Conservation (phyloP, 805 yeast genomes). For the Saccharomycopsis lassenensis region DNA sequence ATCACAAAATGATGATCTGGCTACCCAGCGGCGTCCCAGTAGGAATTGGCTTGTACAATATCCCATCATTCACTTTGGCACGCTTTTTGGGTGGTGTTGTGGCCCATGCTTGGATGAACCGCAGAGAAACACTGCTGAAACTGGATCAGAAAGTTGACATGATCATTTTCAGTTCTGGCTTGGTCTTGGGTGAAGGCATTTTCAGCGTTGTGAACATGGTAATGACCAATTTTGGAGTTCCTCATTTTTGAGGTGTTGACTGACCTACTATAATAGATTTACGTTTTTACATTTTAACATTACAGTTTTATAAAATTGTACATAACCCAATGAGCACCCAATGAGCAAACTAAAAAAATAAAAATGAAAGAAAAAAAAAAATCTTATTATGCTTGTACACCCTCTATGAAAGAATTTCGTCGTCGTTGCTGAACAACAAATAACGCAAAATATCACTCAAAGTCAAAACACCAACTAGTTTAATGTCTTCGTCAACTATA, state of each 20-base stretch:
- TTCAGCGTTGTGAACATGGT: conserved; percentile 76
- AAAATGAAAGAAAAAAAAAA: not conserved
- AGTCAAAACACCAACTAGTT: conserved; percentile 73
- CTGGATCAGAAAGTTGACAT: conserved; percentile 51
- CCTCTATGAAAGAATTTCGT: conserved; percentile 2
- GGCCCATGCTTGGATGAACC: conserved; percentile 46
- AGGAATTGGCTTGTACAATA: conserved; percentile 90
- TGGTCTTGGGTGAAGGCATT: conserved; percentile 89
- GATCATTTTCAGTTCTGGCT: conserved; percentile 85
- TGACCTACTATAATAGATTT: not conserved
- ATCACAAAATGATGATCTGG: conserved; percentile 36
- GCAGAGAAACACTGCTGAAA: conserved; percentile 21
- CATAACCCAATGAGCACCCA: not conserved
- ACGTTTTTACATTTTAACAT: not conserved
- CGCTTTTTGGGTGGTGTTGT: conserved; percentile 81
- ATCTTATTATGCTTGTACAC: not conserved
- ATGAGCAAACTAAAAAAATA: not conserved
- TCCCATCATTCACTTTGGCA: conserved; percentile 89
- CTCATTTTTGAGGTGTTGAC: conserved; percentile 34
- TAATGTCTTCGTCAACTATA: conserved; percentile 79
- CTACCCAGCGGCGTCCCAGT: conserved; percentile 95
- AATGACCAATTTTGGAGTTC: conserved; percentile 56
- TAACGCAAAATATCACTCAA: conserved; percentile 84
- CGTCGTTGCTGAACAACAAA: conserved; percentile 50
- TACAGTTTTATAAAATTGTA: not conserved